phyloP scores from a whole-genome alignment of 345 rosid genomes.

The Syzygium grande region DNA sequence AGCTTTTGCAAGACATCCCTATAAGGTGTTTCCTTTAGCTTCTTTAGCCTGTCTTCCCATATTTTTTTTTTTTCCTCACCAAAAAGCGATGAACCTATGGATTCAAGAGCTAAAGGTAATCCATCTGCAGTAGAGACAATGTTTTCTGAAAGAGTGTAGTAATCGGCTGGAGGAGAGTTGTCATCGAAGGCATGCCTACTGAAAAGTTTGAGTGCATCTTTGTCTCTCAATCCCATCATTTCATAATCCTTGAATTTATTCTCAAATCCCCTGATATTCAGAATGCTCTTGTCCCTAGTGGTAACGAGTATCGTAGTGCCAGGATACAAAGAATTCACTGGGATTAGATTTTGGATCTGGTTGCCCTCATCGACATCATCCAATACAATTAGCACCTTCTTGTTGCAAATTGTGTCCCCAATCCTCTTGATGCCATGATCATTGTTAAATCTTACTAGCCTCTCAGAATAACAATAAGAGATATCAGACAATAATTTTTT shows the following conservation, averaged over 20 bases:
- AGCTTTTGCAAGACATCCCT: not conserved
- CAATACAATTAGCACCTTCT: not conserved
- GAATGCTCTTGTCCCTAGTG: too few relatives aligned
- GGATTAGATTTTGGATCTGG: accelerated
- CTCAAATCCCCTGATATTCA: too few relatives aligned
- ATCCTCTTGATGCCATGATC: accelerated
- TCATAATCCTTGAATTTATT: too few relatives aligned
- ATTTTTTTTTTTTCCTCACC: too few relatives aligned
- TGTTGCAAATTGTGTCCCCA: not conserved
- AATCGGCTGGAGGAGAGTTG: too few relatives aligned
- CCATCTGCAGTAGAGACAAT: too few relatives aligned
- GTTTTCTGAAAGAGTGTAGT: too few relatives aligned
- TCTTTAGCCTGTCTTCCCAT: not conserved
- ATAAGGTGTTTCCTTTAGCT: not conserved
- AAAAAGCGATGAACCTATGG: not conserved
- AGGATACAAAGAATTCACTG: accelerated
- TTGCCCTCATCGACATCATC: not conserved
- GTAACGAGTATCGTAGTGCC: not conserved
- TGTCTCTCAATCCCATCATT: too few relatives aligned
- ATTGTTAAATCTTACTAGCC: not conserved
- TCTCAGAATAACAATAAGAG: accelerated
- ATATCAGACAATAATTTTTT: not conserved
- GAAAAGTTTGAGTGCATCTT: too few relatives aligned
- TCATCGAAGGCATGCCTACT: too few relatives aligned
- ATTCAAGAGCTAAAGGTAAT: too few relatives aligned